Evolutionary conservation across 2,329 filamentous ascomycete genomes (phyloP).

Genomic region (Pestalotiopsis sp.): DNA sequence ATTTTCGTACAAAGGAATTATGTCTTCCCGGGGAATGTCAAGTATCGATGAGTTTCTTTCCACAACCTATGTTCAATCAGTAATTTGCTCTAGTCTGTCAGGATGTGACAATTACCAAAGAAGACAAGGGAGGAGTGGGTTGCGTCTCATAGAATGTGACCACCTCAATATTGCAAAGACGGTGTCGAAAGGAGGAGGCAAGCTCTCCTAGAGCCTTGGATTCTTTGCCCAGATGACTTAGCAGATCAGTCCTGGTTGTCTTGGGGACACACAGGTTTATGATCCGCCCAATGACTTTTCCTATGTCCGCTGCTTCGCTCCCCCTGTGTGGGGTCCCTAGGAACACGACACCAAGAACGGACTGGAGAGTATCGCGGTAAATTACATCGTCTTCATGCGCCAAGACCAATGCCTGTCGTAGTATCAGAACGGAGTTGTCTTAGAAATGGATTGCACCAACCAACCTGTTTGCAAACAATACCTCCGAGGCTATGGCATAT

Average conservation of each 20-base stretch:
- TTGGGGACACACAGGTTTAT: constrained; percentile 21
- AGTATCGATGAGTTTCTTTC: constrained; percentile 14
- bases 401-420: constrained; percentile 23
- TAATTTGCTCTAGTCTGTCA: neutral
- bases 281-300: constrained; percentile 24
- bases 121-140: constrained; percentile 16
- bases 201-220: constrained; percentile 22
- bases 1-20: constrained; percentile 12
- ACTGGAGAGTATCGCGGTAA: constrained; percentile 18
- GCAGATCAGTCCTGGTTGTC: constrained; percentile 26
- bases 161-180: constrained; percentile 20
- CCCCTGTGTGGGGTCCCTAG: constrained; percentile 36
- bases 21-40: constrained; percentile 2
- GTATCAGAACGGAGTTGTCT: neutral
- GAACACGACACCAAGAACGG: constrained; percentile 28
- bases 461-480: constrained; percentile 32
- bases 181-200: constrained; percentile 18
- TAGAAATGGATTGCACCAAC: constrained; percentile 16
- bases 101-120: constrained; percentile 16
- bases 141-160: constrained; percentile 26
- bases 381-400: constrained; percentile 22
- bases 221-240: constrained; percentile 20
- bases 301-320: constrained; percentile 25
- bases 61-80: constrained; percentile 26
- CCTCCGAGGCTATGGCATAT: constrained; percentile 33